A percentile compares a stretch with the other conserved stretches of the same genome.
Conservation (phyloP, 192 early-diverging fungal genomes). For the Backusella mclennaniae region DNA sequence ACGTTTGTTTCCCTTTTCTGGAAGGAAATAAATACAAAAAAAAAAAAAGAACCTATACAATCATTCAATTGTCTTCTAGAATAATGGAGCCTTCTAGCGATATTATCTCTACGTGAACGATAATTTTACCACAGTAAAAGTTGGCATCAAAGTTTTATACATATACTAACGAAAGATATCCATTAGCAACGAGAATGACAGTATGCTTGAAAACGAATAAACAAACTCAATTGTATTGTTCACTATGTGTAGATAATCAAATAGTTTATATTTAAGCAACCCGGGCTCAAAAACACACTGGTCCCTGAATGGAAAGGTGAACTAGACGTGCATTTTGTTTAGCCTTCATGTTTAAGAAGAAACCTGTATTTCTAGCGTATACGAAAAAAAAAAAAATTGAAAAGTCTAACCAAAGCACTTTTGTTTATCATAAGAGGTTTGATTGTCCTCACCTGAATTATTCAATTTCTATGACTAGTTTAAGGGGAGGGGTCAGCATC, state of each 20-base stretch:
- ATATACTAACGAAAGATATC: no score
- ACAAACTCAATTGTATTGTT: no score
- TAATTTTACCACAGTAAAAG: no score
- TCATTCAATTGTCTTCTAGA: not conserved
- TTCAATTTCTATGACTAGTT: no score
- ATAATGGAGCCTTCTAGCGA: not conserved
- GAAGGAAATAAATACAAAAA: not conserved
- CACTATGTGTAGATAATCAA: no score
- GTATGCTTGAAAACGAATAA: no score
- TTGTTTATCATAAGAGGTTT: not conserved
- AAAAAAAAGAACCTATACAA: not conserved
- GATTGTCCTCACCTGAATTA: not conserved
- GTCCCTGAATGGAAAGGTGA: not conserved
- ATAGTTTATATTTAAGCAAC: no score
- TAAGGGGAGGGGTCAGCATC: no score
- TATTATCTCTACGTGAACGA: not conserved
- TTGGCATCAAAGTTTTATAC: no score
- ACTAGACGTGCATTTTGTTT: not conserved
- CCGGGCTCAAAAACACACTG: no score
- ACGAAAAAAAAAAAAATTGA: not conserved
- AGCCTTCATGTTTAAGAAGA: not conserved
- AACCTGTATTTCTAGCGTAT: not conserved
- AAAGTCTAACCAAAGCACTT: not conserved
- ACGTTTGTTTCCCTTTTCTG: not conserved
- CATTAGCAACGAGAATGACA: no score